Evolutionary conservation across 2,329 filamentous ascomycete genomes (phyloP), one percentile per base, ranked within the genome.

Genomic region (Calcarisporium arbuscula): DNA sequence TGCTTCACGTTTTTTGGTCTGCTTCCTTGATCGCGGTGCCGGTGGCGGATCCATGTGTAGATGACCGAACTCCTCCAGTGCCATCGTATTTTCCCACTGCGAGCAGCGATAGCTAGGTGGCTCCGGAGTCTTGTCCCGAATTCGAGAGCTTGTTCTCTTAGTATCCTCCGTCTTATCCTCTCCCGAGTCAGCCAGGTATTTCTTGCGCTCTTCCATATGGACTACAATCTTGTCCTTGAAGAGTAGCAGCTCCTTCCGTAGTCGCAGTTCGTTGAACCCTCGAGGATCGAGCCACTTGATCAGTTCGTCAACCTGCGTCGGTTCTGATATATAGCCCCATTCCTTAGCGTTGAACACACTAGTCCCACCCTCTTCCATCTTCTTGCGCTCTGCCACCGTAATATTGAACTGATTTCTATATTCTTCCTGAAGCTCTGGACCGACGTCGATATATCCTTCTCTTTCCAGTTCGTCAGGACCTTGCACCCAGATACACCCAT

Each of bases 401-500:
- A 89, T 82, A 45, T 82, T 74, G 60, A 92, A 92, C 44, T 80
- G 77, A 39, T 74, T 71, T 52, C 77, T 74, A 57, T 95, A 94
- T 52, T 86, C 79, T 38, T 80, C 74, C 55, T 87, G 76, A 40
- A 81, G 72, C 14, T 86, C 80, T 6, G 77, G 65, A 1, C 73
- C 65, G 45, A 92, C 68, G 44, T 95, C 86, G 46, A 94, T 86
- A 53, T 90, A 94, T 6, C 88, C 88, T 47, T 84, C 73, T 4
- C 84, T 76, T 59, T 95, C 89, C 54, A 94, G 75, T 37, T 90
- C 81, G 54, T 95, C 87, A 0, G 92, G 92, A 0, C 92, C 92
- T 60, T 98, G 92, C 11, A 98, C 80, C 92, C 92, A 98, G 37
- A 98, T 74, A 39, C 90, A 85, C 8, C 87, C 92, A 55, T 96